Evolutionary conservation across 179 eudicot genomes (phyloP).

Genomic region (Monotropa hypopitys): DNA sequence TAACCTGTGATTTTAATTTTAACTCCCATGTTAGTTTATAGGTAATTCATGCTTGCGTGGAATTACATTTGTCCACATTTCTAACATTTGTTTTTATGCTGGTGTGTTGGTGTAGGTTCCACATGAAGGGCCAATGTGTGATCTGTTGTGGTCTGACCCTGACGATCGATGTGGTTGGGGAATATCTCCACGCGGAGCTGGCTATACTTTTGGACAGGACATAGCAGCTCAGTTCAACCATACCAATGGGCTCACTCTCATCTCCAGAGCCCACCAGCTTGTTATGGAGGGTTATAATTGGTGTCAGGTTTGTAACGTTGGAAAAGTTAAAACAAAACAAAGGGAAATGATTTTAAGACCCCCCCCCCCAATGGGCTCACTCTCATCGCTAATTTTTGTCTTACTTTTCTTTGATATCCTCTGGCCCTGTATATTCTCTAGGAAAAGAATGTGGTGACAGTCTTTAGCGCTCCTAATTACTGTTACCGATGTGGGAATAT

Average conservation of each 20-base stretch:
- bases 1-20: no score
- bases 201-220: slow-evolving; percentile 86
- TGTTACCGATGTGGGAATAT: slow-evolving; percentile 90
- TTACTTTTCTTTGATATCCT: neutral
- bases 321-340: neutral
- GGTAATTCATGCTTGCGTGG: neutral
- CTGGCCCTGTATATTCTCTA: slow-evolving; percentile 13
- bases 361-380: no score
- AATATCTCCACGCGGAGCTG: slow-evolving; percentile 94
- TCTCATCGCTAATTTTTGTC: no score
- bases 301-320: slow-evolving; percentile 65
- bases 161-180: slow-evolving; percentile 98
- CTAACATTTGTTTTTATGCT: neutral
- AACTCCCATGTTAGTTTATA: no score
- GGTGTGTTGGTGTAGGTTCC: slow-evolving; percentile 45
- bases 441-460: slow-evolving; percentile 92
- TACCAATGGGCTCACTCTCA: slow-evolving; percentile 77
- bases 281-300: slow-evolving; percentile 93
- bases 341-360: neutral
- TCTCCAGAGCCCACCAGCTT: slow-evolving; percentile 89
- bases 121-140: slow-evolving; percentile 98
- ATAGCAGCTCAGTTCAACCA: slow-evolving; percentile 72
- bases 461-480: slow-evolving; percentile 92
- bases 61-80: neutral
- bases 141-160: slow-evolving; percentile 92